Evolutionary conservation across 257 asterid genomes (phyloP), one percentile per base, ranked within the genome.

Genomic region (Nicotiana otophora): DNA sequence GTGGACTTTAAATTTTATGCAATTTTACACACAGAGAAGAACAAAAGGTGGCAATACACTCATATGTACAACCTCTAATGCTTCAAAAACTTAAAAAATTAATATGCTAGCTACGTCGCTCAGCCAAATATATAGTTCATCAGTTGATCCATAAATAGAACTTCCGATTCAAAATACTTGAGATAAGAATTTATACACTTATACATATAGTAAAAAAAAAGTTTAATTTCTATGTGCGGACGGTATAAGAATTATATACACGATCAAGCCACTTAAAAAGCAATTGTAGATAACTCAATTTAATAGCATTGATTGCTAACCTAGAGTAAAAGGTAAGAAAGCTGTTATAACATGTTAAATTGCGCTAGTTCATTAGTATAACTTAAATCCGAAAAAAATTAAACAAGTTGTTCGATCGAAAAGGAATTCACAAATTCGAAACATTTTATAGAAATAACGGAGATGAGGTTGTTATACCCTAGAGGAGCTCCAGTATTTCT

Each of bases 401-500:
- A 61, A 51, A 23, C 23, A 16, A 57, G 78, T 11, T 31, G 7
- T 7, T 30, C 30, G 79, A 85, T 31, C 63, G 3, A 17, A 69
- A 42, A 78, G 39, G 82, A 28, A 62, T 57, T 16, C 66, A 19
- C 31, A 20, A 61, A 61, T 55, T 55, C n/a, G 20, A 5, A 17
- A 30, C 48, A 66, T 16, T 30, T 31, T 66, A 20, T 3, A 68
- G 34, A 67, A 31, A 77, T 15, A 80, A 31, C 57, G 55, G 26
- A 86, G 81, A 72, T 60, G 68, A 77, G 82, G 77, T 76, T 30
- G 88, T 81, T 89, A 42, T 42, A 94, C 98, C 99, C 98, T 93
- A 77, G 99, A 92, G 69, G 97, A 96, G 90, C 97, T 96, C 99
- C 99, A 96, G 79, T 94, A 96, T 92, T 96, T 96, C 91, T 94